A percentile compares a stretch with the other conserved stretches of the same genome.
Evolutionary conservation across 805 yeast genomes (phyloP).

Genomic region (Saturnispora halmiae): DNA sequence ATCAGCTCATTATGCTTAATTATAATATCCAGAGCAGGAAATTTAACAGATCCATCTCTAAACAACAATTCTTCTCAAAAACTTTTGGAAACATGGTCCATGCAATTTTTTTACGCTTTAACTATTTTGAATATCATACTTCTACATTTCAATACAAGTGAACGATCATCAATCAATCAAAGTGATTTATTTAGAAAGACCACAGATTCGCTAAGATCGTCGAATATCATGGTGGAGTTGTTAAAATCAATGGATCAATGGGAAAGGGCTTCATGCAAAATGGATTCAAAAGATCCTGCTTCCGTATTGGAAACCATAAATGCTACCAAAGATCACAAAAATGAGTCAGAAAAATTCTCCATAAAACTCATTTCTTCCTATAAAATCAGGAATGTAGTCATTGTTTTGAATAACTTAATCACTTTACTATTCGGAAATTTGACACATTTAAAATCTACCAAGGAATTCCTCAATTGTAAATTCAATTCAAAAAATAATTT

Average conservation of each 20-base stretch:
- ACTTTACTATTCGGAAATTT: conserved; percentile 56
- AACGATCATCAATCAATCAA: too few species aligned
- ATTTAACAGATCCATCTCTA: conserved; percentile 18
- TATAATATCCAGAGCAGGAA: conserved; percentile 9
- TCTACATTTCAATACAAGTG: conserved; percentile 12
- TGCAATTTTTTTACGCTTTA: conserved; percentile 24
- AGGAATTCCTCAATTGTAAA: conserved; percentile 36
- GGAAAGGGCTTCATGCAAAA: conserved; percentile 42
- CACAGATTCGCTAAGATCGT: conserved; percentile 7
- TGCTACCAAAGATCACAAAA: conserved; percentile 6
- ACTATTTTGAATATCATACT: conserved; percentile 23
- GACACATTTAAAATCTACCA: conserved; percentile 32
- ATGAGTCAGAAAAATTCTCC: conserved; percentile 20
- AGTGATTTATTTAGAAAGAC: too few species aligned
- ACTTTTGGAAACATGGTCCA: conserved; percentile 17
- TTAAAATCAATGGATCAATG: conserved; percentile 51
- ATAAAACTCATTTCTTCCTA: conserved; percentile 19
- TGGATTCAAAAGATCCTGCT: conserved; percentile 16
- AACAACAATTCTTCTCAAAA: conserved; percentile 4
- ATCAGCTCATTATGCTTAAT: conserved; percentile 11
- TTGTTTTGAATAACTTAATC: conserved; percentile 44
- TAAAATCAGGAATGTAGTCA: conserved; percentile 49
- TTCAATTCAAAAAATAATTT: conserved; percentile 18
- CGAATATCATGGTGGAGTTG: conserved; percentile 21
- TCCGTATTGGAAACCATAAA: conserved; percentile 11